Evolutionary conservation across 495 filamentous ascomycete genomes (phyloP), one percentile per base, ranked within the genome.

Genomic region (Xylaria nigripes): DNA sequence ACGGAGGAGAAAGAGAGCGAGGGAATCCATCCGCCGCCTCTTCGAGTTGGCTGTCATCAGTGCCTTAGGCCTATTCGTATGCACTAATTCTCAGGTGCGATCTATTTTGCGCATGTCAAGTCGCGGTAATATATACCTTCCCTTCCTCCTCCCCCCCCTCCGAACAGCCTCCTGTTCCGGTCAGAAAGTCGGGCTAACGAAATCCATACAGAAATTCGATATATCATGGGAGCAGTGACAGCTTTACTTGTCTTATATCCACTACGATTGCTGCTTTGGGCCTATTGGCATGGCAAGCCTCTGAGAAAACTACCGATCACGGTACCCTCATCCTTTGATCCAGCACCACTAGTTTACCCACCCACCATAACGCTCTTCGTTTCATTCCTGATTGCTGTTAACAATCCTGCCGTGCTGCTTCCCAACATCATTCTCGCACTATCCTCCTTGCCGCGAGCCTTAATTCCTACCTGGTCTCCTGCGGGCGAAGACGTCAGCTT

Each of bases 281-380:
- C 71, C 0, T 74, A 76, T 48, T 53, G 60, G 10, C 58, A 64
- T 29, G 59, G 69, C 16, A 68, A 55, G 2, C 69, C 72, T 2
- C 66, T 64, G 16, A 63, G 51, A 43, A 70, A 40, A 25, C 50
- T 76, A 21, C 70, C 73, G 3, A 48, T 80, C 67, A 73, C 43
- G 13, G 72, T 95, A 16, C 87, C 89, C 1, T 63, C 82, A 12
- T 74, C 78, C 23, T 95, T 97, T 66, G 93, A 98, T 62, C 93
- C 90, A 2, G 93, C 93, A 15, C 89, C 93, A 6, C 71, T 97
- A 8, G 73, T 98, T 18, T 98, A 97, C 61, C 94, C 93, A 2
- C 73, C 84, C 1, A 58, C 86, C 0, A 74, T 95, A 7, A 89
- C 93, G 2, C 61, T 93, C 7, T 75, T 89, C 18, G 84, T 95